These are phyloP conservation scores for Cercophora samala DNA, from an alignment of 495 filamentous ascomycete species.

Conservation along the genomic window DNA sequence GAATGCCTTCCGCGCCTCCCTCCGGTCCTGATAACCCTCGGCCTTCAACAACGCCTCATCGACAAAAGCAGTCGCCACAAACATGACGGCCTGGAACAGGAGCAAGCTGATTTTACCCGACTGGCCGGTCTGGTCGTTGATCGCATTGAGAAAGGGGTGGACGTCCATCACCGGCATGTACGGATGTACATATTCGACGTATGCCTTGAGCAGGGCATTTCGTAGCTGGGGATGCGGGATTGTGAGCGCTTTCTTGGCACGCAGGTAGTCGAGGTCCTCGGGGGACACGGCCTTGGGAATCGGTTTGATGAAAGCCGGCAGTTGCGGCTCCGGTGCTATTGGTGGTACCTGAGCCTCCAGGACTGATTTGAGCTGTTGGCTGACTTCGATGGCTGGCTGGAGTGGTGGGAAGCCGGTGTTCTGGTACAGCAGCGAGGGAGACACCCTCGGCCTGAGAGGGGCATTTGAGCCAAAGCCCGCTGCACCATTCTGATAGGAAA, in stretches of 20 bases:
- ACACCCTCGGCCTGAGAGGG: not conserved
- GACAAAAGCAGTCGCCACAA: constrained; percentile 73
- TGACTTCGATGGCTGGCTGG: not conserved
- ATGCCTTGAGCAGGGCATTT: constrained; percentile 69
- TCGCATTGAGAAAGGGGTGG: constrained; percentile 64
- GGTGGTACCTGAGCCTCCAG: not conserved
- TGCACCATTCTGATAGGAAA: not conserved
- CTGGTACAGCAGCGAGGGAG: not conserved
- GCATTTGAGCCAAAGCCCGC: not conserved
- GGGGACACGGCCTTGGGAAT: constrained; percentile 62
- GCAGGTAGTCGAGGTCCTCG: constrained; percentile 73
- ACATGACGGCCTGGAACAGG: constrained; percentile 80
- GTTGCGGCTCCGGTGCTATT: constrained; percentile 20
- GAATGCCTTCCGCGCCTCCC: constrained; percentile 72
- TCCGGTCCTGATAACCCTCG: constrained; percentile 66
- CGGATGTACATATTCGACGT: constrained; percentile 80
- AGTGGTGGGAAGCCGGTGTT: not conserved
- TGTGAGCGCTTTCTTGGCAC: constrained; percentile 68
- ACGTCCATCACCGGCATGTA: constrained; percentile 86
- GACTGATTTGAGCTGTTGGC: not conserved
- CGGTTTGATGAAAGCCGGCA: constrained; percentile 72
- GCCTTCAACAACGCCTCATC: constrained; percentile 64
- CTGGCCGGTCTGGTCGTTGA: constrained; percentile 61
- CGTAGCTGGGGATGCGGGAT: constrained; percentile 64
- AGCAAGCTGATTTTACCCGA: constrained; percentile 70